Conservation (phyloP, 179 eudicot genomes). For the Vitellaria paradoxa region DNA sequence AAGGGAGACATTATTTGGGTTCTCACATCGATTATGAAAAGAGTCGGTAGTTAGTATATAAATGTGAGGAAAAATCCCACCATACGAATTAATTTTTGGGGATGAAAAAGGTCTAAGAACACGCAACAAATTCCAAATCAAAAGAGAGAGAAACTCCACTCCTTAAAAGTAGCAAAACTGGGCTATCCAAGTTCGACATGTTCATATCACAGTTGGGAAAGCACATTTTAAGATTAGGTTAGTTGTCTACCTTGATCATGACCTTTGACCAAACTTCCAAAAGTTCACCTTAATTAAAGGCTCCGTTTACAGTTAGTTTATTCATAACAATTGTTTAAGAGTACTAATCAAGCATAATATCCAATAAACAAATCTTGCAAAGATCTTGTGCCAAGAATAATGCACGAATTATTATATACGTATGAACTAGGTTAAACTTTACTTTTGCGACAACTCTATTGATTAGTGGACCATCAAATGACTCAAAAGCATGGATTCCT, state of each 20-base stretch:
- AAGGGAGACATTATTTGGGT: too few species aligned
- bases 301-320: not conserved
- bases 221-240: not conserved
- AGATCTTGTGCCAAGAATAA: conserved; percentile 8
- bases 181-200: not conserved
- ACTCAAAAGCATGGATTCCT: conserved; percentile 13
- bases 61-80: too few species aligned
- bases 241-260: not conserved
- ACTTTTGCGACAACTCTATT: not conserved
- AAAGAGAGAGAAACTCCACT: not conserved
- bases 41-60: too few species aligned
- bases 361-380: conserved; percentile 6
- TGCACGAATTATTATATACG: not conserved
- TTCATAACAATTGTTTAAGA: not conserved
- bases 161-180: not conserved
- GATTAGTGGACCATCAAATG: conserved; percentile 1
- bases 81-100: too few species aligned
- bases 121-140: not conserved
- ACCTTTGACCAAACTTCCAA: not conserved
- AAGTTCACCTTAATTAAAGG: not conserved
- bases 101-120: too few species aligned
- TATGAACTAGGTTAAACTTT: not conserved
- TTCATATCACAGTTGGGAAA: not conserved
- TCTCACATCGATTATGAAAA: too few species aligned
- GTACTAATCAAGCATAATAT: not conserved